Percentiles rank a stretch among this genome's conserved stretches.
phyloP scores from a whole-genome alignment of 495 filamentous ascomycete species.

The Daldinia vernicosa region DNA sequence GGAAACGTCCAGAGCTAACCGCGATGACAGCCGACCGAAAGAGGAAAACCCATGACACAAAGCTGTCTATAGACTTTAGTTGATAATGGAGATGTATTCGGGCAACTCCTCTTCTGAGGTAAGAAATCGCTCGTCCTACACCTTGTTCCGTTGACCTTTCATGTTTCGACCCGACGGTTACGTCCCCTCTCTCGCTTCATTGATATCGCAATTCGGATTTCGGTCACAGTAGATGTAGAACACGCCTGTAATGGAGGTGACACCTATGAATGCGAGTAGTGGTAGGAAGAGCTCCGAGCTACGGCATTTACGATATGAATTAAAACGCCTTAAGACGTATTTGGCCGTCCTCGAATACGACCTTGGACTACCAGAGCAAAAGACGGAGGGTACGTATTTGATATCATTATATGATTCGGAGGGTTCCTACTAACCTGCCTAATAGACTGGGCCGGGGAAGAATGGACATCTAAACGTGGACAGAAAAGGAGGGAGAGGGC shows the following conservation, averaged over 20 bases:
- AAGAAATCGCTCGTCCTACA: background rate
- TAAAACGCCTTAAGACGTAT: constrained; percentile 11
- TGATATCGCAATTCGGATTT: background rate
- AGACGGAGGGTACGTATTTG: constrained; percentile 20
- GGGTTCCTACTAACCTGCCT: constrained; percentile 12
- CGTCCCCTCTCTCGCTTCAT: background rate
- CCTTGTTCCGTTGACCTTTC: background rate
- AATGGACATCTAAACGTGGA: constrained; percentile 12
- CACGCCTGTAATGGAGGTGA: background rate
- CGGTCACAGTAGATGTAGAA: background rate
- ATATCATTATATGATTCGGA: background rate
- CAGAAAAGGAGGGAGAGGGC: constrained; percentile 5
- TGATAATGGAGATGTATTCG: constrained; percentile 34
- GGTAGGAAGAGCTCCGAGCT: background rate
- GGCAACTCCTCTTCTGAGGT: background rate
- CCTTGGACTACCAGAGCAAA: background rate
- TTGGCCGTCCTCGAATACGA: constrained; percentile 19
- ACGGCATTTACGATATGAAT: constrained; percentile 3
- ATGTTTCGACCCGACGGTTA: background rate
- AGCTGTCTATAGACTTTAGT: constrained; percentile 15
- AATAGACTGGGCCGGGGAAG: constrained; percentile 4
- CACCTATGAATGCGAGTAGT: background rate
- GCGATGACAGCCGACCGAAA: constrained; percentile 23
- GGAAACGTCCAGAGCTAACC: constrained; percentile 32
- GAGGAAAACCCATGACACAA: constrained; percentile 28